Base-by-base conservation (phyloP, 78 protist species). In the Pirum gemmata region DNA sequence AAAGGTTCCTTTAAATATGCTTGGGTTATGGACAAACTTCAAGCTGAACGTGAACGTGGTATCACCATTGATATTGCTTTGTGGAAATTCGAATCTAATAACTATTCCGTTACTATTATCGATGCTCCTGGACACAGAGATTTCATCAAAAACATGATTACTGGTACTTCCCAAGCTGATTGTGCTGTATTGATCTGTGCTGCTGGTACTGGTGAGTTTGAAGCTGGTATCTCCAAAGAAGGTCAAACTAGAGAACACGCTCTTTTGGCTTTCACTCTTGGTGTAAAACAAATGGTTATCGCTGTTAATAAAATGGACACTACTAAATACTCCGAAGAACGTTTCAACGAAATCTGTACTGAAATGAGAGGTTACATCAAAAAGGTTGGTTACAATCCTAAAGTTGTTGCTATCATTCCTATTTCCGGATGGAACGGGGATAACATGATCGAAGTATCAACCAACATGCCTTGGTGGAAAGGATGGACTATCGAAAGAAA, bases 71-170 rank as follows among this genome's bases (percentile, higher is more conserved):
- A 94, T 78, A 91, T 91, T 73, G 93, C 99, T 90, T 93, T 96
- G 91, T 93, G 96, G 99, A 95, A 98, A 96, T 97, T 98, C 96
- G 95, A 94, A 91, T 97, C 99, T 89, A 73, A 35, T 87, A 97
- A 96, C 93, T 95, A 92, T 96, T 91, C 94, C 93, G 38, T 40
- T 96, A 98, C 99, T 92, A 93, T 98, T 93, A 98, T 98, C 83
- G 99, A 98, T 87, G 99, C 99, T 91, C 99, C 99, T 39, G 99
- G 99, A 51, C 99, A 98, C 90, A 41, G 99, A 0, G 99, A 97
- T 87, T 97, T 96, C 97, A 96, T 97, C 97, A 98, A 98, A 98
- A 98, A 98, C 98, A 98, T 97, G 99, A 98, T 98, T 90, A 95
- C 99, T 34, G 99, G 99, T 31, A 93, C 99, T 89, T 96, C 99